Percentiles rank a stretch among this genome's conserved stretches.
Conservation (phyloP, 495 filamentous ascomycete genomes). For the Podospora conica region DNA sequence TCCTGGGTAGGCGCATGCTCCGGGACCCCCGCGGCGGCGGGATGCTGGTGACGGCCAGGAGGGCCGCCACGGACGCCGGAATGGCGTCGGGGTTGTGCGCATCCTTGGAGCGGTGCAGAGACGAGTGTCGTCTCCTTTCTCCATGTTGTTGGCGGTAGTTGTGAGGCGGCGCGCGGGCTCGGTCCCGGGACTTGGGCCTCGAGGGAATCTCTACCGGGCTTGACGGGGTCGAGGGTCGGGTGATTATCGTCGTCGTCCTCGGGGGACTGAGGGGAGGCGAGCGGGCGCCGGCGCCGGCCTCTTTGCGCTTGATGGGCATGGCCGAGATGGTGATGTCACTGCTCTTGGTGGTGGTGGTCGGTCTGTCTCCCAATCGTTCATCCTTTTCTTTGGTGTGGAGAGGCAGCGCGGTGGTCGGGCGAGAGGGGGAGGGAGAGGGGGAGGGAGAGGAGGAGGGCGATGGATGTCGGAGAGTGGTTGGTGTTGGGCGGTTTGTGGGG, state of each 20-base stretch:
- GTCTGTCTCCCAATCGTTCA: constrained; percentile 19
- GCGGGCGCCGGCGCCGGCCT: constrained; percentile 15
- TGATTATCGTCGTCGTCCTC: constrained; percentile 23
- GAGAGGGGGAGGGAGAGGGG: background rate
- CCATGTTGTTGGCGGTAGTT: constrained; percentile 22
- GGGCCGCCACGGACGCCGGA: constrained; percentile 52
- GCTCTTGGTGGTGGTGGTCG: constrained; percentile 7
- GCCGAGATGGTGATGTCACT: constrained; percentile 8
- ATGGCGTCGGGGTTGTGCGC: constrained; percentile 46
- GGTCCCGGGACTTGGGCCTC: constrained; percentile 30
- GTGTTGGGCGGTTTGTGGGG: background rate
- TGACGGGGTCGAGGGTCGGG: constrained; percentile 34
- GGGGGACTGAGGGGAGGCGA: constrained; percentile 28
- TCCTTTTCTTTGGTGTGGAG: constrained; percentile 23
- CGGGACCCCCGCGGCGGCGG: constrained; percentile 38
- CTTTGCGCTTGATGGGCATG: constrained; percentile 28
- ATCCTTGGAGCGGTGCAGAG: constrained; percentile 25
- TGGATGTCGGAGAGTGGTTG: background rate
- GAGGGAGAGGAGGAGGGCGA: background rate
- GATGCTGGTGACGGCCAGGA: constrained; percentile 55
- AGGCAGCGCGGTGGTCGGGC: background rate
- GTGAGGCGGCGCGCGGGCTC: constrained; percentile 23
- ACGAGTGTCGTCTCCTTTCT: constrained; percentile 10
- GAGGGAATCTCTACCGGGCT: constrained; percentile 44
- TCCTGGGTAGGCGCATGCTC: constrained; percentile 20